Percentiles rank a stretch among this genome's conserved stretches.
These are phyloP conservation scores for Micromonas pusilla DNA, from an alignment of 139 green algal genomes.

Conservation along the genomic window DNA sequence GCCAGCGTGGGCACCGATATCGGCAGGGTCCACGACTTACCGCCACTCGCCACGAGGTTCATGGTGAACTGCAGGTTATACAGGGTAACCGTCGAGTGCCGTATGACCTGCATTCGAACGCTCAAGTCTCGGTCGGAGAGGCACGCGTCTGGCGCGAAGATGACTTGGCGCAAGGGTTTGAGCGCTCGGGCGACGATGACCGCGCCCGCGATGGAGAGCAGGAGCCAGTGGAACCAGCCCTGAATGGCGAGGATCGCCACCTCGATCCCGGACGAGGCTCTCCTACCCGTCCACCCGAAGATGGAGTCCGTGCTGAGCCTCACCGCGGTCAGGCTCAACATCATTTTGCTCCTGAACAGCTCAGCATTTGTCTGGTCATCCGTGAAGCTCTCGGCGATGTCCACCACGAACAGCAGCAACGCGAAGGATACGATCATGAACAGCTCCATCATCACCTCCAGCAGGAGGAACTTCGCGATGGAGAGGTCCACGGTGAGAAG, in stretches of 20 bases:
- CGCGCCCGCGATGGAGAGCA: constrained; percentile 1
- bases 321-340: not conserved
- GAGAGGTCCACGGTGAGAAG: constrained; percentile 1
- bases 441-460: not conserved
- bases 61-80: constrained; percentile 1
- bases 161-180: not conserved
- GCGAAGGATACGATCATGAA: not conserved
- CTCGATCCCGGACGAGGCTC: not conserved
- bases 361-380: not conserved
- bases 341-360: not conserved
- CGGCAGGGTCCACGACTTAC: not conserved
- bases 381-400: constrained; percentile 3
- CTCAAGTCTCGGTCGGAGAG: not conserved
- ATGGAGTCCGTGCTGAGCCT: not conserved
- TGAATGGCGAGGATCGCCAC: not conserved
- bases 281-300: constrained; percentile 1
- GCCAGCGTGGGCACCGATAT: not conserved
- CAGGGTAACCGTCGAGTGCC: constrained; percentile 2
- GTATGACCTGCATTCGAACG: not conserved
- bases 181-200: constrained; percentile 4
- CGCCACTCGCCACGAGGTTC: not conserved
- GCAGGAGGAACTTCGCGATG: not conserved
- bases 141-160: not conserved
- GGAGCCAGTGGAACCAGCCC: constrained; percentile 4
- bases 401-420: not conserved